Evolutionary conservation across 2,329 filamentous ascomycete species (phyloP).

Genomic region (Diaporthe longicolla): DNA sequence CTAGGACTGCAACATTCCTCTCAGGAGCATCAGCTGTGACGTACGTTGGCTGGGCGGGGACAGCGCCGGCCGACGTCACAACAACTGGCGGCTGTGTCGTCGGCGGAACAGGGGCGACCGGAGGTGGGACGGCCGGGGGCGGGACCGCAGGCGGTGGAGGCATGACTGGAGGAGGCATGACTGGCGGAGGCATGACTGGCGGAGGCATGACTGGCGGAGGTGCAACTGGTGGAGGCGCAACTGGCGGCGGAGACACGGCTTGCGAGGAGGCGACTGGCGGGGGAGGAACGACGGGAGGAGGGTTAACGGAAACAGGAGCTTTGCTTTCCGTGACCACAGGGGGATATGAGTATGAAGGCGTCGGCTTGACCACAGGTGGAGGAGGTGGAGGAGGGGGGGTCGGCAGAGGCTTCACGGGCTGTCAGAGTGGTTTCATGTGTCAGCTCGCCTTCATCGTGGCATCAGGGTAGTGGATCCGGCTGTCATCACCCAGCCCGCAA

Average conservation of each 20-base stretch:
- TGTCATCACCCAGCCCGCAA: no score
- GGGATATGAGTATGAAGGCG: background rate
- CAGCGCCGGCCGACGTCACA: background rate
- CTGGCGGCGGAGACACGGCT: background rate
- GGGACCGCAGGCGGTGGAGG: background rate
- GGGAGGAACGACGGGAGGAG: background rate
- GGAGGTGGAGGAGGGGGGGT: background rate
- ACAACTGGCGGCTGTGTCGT: background rate
- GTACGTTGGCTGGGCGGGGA: background rate
- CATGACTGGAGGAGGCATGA: background rate
- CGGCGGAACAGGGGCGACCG: background rate
- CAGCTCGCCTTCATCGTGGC: background rate
- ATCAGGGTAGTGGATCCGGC: background rate
- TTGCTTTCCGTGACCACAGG: background rate
- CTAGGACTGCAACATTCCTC: slow-evolving; percentile 3
- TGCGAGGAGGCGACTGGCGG: background rate
- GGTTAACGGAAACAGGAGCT: background rate
- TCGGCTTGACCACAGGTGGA: background rate
- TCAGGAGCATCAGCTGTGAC: slow-evolving; percentile 14
- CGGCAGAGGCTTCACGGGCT: background rate
- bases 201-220: background rate
- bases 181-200: background rate
- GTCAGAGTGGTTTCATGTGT: background rate
- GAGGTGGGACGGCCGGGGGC: background rate
- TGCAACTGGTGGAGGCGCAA: background rate